Evolutionary conservation across 2,329 filamentous ascomycete species (phyloP).

Genomic region (Pseudocercospora macadamiae): DNA sequence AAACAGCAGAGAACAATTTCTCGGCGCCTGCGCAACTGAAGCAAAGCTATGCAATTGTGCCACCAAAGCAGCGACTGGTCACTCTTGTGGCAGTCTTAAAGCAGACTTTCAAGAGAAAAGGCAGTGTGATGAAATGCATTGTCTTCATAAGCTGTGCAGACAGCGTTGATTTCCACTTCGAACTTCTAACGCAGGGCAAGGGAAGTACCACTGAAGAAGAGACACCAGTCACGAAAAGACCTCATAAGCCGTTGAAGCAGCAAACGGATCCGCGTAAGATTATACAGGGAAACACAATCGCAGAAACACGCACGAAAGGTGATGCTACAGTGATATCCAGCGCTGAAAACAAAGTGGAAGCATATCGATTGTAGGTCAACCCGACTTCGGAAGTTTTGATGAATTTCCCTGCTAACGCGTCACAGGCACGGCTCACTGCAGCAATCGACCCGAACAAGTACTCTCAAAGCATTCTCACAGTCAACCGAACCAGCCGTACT

Average conservation of each 20-base stretch:
- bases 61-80: conserved; percentile 87
- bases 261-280: conserved; percentile 40
- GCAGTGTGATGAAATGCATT: conserved; percentile 94
- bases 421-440: conserved; percentile 79
- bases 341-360: conserved; percentile 72
- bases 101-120: conserved; percentile 82
- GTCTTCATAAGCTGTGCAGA: conserved; percentile 97
- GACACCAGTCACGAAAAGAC: conserved; percentile 24
- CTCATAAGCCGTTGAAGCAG: conserved; percentile 26
- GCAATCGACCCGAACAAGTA: conserved; percentile 84
- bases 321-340: conserved; percentile 45
- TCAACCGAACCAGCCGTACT: conserved; percentile 77
- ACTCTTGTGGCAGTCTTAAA: conserved; percentile 83
- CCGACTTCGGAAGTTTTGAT: no score
- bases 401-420: no score
- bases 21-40: conserved; percentile 90
- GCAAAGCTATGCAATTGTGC: conserved; percentile 84
- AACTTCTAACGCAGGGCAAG: conserved; percentile 65
- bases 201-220: conserved; percentile 34
- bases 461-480: conserved; percentile 76
- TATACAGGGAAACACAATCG: conserved; percentile 45
- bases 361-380: conserved; percentile 68
- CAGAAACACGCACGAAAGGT: conserved; percentile 56
- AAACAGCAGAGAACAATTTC: conserved; percentile 61
- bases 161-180: conserved; percentile 95